phyloP scores from a whole-genome alignment of 306 rosid species.

The Ammopiptanthus mongolicus region DNA sequence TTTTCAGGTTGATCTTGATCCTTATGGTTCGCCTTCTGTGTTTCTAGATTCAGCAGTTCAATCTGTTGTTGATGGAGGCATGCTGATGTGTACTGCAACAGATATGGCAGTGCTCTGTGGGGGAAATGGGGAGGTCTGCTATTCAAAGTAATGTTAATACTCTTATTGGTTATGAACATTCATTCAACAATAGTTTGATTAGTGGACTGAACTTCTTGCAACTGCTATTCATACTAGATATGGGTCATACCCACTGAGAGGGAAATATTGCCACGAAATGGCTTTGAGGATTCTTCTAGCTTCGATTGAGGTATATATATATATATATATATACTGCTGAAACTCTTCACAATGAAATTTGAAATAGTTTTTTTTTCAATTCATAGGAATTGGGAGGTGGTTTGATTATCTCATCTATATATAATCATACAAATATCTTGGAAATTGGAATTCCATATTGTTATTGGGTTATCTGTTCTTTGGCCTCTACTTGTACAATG shows the following conservation, averaged over 20 bases:
- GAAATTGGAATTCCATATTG: background rate
- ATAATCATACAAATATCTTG: background rate
- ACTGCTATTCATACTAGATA: constrained; percentile 53
- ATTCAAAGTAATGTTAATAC: constrained; percentile 74
- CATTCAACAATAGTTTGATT: constrained; percentile 1
- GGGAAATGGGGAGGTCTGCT: constrained; percentile 98
- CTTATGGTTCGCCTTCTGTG: constrained; percentile 92
- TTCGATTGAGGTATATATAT: constrained; percentile 74
- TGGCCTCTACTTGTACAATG: background rate
- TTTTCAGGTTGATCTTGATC: constrained; percentile 98
- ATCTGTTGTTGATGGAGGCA: constrained; percentile 92
- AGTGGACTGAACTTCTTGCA: constrained; percentile 11
- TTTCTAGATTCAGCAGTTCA: constrained; percentile 98
- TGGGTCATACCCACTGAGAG: constrained; percentile 91
- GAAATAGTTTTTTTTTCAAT: background rate
- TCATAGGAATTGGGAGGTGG: background rate
- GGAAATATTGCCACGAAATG: constrained; percentile 97
- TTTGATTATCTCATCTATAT: background rate
- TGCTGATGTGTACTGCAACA: constrained; percentile 98
- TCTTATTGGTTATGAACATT: constrained; percentile 14
- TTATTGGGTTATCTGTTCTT: background rate
- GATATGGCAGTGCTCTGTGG: constrained; percentile 99
- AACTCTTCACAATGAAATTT: background rate
- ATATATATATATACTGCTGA: background rate
- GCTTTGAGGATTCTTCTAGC: constrained; percentile 95